Evolutionary conservation across 805 yeast genomes (phyloP), one percentile per base, ranked within the genome.

Genomic region (Zygoascus bituminiphila): DNA sequence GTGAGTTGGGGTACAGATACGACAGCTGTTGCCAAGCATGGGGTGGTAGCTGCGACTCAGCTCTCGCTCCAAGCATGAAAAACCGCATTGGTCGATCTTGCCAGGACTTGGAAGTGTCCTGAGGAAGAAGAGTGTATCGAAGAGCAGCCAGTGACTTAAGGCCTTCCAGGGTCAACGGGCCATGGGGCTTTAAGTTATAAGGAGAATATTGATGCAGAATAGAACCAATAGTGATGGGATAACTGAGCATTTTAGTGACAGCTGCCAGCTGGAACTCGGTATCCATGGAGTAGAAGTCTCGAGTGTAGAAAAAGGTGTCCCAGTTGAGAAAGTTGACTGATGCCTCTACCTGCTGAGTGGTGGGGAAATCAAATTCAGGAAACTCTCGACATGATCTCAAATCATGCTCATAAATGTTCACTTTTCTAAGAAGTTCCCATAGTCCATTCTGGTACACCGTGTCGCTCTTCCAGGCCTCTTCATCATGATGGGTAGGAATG

Each of bases 201-300:
- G 98, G 97, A 0, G 96, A 84, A 64, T 73, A 84, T 63, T 82
- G 84, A 65, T 91, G 93, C 57, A 93, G 65, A 6, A 88, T 66
- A 1, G 94, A 78, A 6, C 87, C 95, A 41, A 93, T 82, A 3
- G 98, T 88, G 51, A 87, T 68, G 40, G 98, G 98, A 66, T 88
- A 93, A 47, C 94, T 85, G 62, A 93, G 76, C 77, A 91, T 85
- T 64, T 93, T 93, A 17, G 98, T 88, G 29, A 88, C 89, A 3
- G 95, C 94, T 1, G 98, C 98, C 62, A 91, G 72, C 66, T 91
- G 94, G 70, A 87, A 91, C 66, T 89, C 96, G 4, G 96, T 85
- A 66, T 93, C 96, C 98, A 93, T 91, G 4, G 97, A 91, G 59
- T 81, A 83, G 64, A 87, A 93, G 58, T 84, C 84, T 64, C 98